A percentile compares a stretch with the other conserved stretches of the same genome.
These are phyloP conservation scores for Metarhizium brunneum DNA, from an alignment of 2,329 filamentous ascomycete genomes.

Conservation along the genomic window DNA sequence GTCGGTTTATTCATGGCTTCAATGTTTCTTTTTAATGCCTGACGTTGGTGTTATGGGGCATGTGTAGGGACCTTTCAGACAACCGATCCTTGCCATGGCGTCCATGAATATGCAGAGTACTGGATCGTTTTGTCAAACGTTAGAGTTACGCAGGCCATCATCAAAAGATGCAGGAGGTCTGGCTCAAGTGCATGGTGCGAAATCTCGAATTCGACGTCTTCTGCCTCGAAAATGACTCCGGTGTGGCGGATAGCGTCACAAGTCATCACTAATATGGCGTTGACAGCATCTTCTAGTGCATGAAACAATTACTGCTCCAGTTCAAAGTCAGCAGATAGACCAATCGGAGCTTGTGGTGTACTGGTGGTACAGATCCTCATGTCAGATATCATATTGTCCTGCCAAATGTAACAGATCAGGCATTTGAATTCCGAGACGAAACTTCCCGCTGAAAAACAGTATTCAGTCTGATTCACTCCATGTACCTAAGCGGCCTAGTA, in stretches of 20 bases:
- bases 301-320: background rate
- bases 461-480: background rate
- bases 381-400: slow-evolving; percentile 8
- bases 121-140: background rate
- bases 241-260: background rate
- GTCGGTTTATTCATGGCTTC: background rate
- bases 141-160: background rate
- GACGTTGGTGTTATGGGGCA: background rate
- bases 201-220: background rate
- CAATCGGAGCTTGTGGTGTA: background rate
- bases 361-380: slow-evolving; percentile 1
- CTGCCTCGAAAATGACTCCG: background rate
- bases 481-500: background rate
- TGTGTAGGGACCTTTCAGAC: background rate
- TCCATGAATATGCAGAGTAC: background rate
- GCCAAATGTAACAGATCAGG: slow-evolving; percentile 9
- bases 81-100: background rate
- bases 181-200: background rate
- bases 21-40: background rate
- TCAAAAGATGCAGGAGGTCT: background rate
- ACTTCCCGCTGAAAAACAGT: background rate
- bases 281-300: background rate
- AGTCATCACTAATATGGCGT: background rate
- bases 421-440: background rate
- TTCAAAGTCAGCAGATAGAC: background rate